A percentile compares a stretch with the other conserved stretches of the same genome.
phyloP scores from a whole-genome alignment of 2,329 filamentous ascomycete genomes.

The Tolypocladium tropicale region DNA sequence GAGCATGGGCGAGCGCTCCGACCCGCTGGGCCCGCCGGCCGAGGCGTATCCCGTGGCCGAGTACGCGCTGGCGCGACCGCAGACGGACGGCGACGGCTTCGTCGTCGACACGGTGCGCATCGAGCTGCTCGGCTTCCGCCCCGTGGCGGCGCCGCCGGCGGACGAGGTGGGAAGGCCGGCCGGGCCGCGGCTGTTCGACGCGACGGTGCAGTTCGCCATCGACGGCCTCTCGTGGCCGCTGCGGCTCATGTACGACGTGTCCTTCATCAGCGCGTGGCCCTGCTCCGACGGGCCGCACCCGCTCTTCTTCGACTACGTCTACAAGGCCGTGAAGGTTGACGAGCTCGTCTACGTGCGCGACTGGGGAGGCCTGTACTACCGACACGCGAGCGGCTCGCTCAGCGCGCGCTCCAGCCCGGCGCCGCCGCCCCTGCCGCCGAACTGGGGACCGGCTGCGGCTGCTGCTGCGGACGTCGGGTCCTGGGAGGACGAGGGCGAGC shows the following conservation, averaged over 20 bases:
- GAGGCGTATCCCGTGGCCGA: constrained; percentile 55
- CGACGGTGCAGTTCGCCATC: constrained; percentile 53
- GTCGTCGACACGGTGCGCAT: constrained; percentile 57
- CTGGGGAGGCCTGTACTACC: constrained; percentile 44
- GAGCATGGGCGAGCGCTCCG: constrained; percentile 56
- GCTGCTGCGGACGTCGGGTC: constrained; percentile 3
- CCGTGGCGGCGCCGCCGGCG: constrained; percentile 20
- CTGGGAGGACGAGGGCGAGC: constrained; percentile 18
- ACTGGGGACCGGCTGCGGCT: too few species aligned
- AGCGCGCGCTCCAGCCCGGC: constrained; percentile 25
- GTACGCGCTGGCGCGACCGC: constrained; percentile 51
- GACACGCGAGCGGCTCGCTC: constrained; percentile 10
- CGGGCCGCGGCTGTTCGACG: constrained; percentile 44
- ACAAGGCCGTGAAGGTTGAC: constrained; percentile 49
- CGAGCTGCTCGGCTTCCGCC: constrained; percentile 53
- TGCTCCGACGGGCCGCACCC: constrained; percentile 56
- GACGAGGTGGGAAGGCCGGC: constrained; percentile 9
- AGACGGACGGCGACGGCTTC: constrained; percentile 41
- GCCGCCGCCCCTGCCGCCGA: constrained; percentile 8
- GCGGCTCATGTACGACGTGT: constrained; percentile 52
- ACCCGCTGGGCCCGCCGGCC: constrained; percentile 56
- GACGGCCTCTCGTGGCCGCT: constrained; percentile 54
- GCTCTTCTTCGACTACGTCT: constrained; percentile 62
- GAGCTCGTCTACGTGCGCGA: constrained; percentile 55
- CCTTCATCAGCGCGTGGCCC: constrained; percentile 56